Percentiles rank a stretch among this genome's conserved stretches.
Conservation (phyloP, 495 filamentous ascomycete species). For the Xylaria castorea region DNA sequence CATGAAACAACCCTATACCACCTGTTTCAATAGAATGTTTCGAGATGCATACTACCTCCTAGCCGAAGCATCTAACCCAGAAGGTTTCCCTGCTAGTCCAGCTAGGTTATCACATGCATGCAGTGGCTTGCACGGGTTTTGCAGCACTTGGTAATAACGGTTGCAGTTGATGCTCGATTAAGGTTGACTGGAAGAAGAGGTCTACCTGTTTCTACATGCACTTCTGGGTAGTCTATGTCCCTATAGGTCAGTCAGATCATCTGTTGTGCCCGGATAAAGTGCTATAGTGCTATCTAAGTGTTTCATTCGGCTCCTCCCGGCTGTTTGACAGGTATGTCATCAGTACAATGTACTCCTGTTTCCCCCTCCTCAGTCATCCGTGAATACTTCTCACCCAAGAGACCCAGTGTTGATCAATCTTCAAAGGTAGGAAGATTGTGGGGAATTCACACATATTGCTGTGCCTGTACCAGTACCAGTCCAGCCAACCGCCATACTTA, state of each 20-base stretch:
- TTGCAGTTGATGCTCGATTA: not conserved
- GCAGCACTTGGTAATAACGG: not conserved
- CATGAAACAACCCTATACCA: constrained; percentile 17
- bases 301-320: constrained; percentile 14
- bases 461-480: not conserved
- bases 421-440: constrained; percentile 19
- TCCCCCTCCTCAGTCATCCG: not conserved
- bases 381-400: not conserved
- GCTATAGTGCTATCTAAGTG: not conserved
- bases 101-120: constrained; percentile 21
- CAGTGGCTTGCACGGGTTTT: not conserved
- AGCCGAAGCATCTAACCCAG: not conserved
- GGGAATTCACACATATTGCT: constrained; percentile 1
- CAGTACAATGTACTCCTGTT: not conserved
- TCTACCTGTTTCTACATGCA: not conserved
- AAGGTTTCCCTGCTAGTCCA: not conserved
- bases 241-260: not conserved
- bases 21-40: constrained; percentile 25
- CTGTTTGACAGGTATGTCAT: not conserved
- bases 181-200: not conserved
- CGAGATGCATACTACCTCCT: constrained; percentile 16
- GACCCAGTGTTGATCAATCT: constrained; percentile 23
- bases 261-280: constrained; percentile 9
- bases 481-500: not conserved
- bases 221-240: not conserved